phyloP scores from a whole-genome alignment of 768 basidiomycete species.

The Mycena latifolia region DNA sequence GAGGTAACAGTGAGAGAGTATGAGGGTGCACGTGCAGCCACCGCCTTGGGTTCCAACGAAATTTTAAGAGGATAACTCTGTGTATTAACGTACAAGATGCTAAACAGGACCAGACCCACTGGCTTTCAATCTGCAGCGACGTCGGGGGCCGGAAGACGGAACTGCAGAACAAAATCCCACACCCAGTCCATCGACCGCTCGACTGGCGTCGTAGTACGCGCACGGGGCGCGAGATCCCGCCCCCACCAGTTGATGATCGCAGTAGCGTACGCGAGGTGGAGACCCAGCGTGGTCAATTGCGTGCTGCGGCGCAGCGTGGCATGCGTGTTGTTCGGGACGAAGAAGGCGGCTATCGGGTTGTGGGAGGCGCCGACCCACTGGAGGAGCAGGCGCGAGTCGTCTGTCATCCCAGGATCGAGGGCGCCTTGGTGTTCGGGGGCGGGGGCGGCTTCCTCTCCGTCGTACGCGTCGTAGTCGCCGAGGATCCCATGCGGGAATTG shows the following conservation, averaged over 20 bases:
- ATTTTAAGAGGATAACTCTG: too few relatives aligned
- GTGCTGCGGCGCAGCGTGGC: not conserved
- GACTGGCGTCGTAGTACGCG: not conserved
- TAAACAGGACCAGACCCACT: too few relatives aligned
- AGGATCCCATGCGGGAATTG: not conserved
- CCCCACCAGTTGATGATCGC: not conserved
- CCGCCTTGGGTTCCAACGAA: too few relatives aligned
- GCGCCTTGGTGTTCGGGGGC: not conserved
- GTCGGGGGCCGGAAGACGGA: not conserved
- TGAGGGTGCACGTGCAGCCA: too few relatives aligned
- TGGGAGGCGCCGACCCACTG: not conserved
- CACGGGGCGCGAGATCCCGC: not conserved
- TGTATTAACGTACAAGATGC: too few relatives aligned
- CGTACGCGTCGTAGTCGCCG: not conserved
- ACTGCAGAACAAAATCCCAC: not conserved
- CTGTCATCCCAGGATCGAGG: not conserved
- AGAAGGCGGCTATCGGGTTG: too few relatives aligned
- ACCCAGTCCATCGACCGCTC: not conserved
- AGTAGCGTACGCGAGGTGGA: not conserved
- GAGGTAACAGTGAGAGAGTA: too few relatives aligned
- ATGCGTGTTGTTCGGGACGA: not conserved
- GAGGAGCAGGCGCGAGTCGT: not conserved
- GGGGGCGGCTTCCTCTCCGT: not conserved
- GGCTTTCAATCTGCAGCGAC: too few relatives aligned
- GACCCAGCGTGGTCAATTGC: not conserved